phyloP scores from a whole-genome alignment of 2,329 filamentous ascomycete species.

The Epicoccum sorghinum region DNA sequence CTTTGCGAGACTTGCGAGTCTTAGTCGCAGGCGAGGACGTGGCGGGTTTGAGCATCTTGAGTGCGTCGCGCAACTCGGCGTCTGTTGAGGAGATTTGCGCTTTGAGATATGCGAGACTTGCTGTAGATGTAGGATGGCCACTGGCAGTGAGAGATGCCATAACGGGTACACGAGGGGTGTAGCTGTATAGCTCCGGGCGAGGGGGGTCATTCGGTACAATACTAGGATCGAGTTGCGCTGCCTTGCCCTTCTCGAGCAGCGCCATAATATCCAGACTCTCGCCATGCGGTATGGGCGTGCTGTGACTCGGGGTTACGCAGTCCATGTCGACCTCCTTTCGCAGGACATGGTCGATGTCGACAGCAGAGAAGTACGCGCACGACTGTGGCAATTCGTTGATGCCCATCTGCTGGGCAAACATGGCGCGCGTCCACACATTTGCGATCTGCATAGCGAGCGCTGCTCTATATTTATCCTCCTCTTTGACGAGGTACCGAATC shows the following conservation, averaged over 20 bases:
- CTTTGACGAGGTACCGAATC: constrained; percentile 88
- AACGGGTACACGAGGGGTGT: constrained; percentile 74
- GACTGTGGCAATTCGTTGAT: constrained; percentile 93
- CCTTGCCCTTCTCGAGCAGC: constrained; percentile 74
- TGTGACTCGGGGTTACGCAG: constrained; percentile 89
- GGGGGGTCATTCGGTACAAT: constrained; percentile 66
- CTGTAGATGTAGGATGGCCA: constrained; percentile 43
- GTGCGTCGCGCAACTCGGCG: constrained; percentile 73
- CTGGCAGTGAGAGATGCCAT: constrained; percentile 70
- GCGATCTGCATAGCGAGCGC: constrained; percentile 93
- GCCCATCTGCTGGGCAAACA: constrained; percentile 96
- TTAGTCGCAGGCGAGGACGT: background rate
- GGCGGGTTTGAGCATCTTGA: constrained; percentile 59
- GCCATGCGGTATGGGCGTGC: constrained; percentile 76
- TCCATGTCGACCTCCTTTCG: constrained; percentile 98
- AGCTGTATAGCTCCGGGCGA: constrained; percentile 66
- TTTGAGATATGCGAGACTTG: constrained; percentile 68
- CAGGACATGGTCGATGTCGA: constrained; percentile 95
- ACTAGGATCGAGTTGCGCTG: constrained; percentile 71
- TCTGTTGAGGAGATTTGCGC: constrained; percentile 83
- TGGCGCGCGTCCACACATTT: constrained; percentile 95
- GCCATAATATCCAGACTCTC: constrained; percentile 83
- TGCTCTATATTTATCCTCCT: constrained; percentile 83
- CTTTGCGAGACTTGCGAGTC: constrained; percentile 5
- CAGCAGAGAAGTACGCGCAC: constrained; percentile 93